These are phyloP conservation scores for Neospermospora avenae DNA, from an alignment of 2,329 filamentous ascomycete genomes.

Conservation along the genomic window DNA sequence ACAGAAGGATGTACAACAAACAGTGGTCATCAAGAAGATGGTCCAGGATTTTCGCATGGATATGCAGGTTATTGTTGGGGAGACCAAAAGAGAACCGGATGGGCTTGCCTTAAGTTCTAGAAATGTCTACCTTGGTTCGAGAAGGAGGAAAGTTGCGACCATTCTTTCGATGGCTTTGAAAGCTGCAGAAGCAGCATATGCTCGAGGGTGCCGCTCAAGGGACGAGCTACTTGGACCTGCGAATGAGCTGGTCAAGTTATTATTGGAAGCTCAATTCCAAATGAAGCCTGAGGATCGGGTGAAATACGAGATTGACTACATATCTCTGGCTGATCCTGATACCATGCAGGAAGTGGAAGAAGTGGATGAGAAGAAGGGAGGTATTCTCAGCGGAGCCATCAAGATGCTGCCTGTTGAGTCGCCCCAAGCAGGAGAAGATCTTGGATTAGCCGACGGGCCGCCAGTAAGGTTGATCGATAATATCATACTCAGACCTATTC, in stretches of 20 bases:
- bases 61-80: constrained; percentile 68
- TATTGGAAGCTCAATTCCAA: constrained; percentile 58
- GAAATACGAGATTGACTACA: constrained; percentile 82
- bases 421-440: constrained; percentile 65
- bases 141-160: constrained; percentile 68
- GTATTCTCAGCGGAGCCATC: constrained; percentile 83
- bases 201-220: constrained; percentile 49
- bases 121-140: constrained; percentile 84
- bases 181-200: constrained; percentile 67
- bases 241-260: constrained; percentile 52
- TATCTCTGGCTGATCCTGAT: constrained; percentile 83
- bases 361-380: constrained; percentile 69
- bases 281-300: constrained; percentile 59
- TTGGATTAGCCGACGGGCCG: constrained; percentile 70
- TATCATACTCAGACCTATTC: constrained; percentile 61
- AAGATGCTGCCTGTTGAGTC: constrained; percentile 83
- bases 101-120: constrained; percentile 88
- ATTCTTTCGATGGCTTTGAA: constrained; percentile 68
- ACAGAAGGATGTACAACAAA: constrained; percentile 97
- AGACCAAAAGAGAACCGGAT: constrained; percentile 73
- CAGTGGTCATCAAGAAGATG: constrained; percentile 81
- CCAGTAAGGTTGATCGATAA: constrained; percentile 92
- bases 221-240: constrained; percentile 71
- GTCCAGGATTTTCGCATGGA: constrained; percentile 83
- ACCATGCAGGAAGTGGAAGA: constrained; percentile 73